Percentiles rank a stretch among this genome's conserved stretches.
Conservation (phyloP, 495 filamentous ascomycete species). For the Saxispiralis lemnorum region DNA sequence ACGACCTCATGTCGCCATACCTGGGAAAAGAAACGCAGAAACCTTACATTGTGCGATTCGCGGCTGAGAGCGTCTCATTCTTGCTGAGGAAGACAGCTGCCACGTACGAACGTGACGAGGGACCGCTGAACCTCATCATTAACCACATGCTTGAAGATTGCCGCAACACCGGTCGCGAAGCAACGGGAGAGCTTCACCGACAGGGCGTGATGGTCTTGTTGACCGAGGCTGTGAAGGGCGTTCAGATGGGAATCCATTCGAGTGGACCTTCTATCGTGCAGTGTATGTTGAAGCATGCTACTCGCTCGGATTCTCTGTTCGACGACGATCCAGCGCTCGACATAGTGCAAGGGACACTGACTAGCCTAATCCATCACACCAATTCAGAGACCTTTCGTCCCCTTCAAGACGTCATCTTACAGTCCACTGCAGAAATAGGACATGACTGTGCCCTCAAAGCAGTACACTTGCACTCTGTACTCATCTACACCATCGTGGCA, state of each 20-base stretch:
- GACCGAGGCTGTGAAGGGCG: slow-evolving; percentile 69
- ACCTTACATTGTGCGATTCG: slow-evolving; percentile 70
- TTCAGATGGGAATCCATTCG: slow-evolving; percentile 65
- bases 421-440: not conserved
- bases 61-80: slow-evolving; percentile 88
- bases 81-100: slow-evolving; percentile 73
- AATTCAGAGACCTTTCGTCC: slow-evolving; percentile 49
- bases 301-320: too few species aligned
- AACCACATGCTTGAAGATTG: slow-evolving; percentile 53
- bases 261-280: slow-evolving; percentile 52
- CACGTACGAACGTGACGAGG: slow-evolving; percentile 49
- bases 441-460: not conserved
- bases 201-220: slow-evolving; percentile 84
- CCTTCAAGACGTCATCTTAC: slow-evolving; percentile 24
- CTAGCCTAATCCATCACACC: slow-evolving; percentile 66
- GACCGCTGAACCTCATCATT: slow-evolving; percentile 48
- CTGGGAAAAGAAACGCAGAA: slow-evolving; percentile 71
- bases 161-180: slow-evolving; percentile 17
- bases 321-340: slow-evolving; percentile 18
- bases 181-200: slow-evolving; percentile 43
- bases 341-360: slow-evolving; percentile 54
- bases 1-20: slow-evolving; percentile 64
- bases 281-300: slow-evolving; percentile 31
- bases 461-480: slow-evolving; percentile 31
- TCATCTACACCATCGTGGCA: slow-evolving; percentile 50